Evolutionary conservation across 1,284 basidiomycete species (phyloP), one percentile per base, ranked within the genome.

Genomic region (Moesziomyces parantarcticus): DNA sequence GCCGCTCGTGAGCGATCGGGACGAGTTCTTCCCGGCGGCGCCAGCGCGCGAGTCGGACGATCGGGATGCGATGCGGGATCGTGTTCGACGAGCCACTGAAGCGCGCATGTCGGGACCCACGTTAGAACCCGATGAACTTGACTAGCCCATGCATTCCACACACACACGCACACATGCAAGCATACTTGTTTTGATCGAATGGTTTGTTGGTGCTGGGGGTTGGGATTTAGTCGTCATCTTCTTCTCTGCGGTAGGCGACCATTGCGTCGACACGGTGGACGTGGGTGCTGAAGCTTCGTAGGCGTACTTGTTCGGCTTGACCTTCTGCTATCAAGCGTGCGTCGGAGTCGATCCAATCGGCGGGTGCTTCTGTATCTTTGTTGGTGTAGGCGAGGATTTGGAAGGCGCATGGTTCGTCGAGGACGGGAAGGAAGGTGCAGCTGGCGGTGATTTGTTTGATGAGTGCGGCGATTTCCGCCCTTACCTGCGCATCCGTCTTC

Each of bases 361-460:
- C 92, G 42, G 94, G 93, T 1, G 95, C 89, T 76, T 95, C 91
- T 11, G 91, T 91, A 16, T 81, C 76, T 6, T 82, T 77, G 59
- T 86, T 84, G 0, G 80, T 97, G 85, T 98, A 98, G 5, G 93
- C 94, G 45, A 98, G 88, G 74, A 98, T 95, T 76, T 96, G 97
- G 88, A 99, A 88, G 0, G 87, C 86, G 79, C 94, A 98, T 29
- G 92, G 91, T 84, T 97, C 94, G 76, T 97, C 92, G 50, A 98
- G 91, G 60, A 95, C 91, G 0, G 96, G 96, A 56, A 99, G 87
- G 85, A 97, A 98, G 16, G 96, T 97, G 72, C 95, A 93, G 77
- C 91, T 92, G 48, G 93, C 93, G 43, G 97, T 94, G 82, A 99
- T 99, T 85, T 99, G 97, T 86, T 98, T 97, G 84, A 99, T 89